Evolutionary conservation across 179 eudicot species (phyloP), one percentile per base, ranked within the genome.

Genomic region (Gypsophila paniculata): DNA sequence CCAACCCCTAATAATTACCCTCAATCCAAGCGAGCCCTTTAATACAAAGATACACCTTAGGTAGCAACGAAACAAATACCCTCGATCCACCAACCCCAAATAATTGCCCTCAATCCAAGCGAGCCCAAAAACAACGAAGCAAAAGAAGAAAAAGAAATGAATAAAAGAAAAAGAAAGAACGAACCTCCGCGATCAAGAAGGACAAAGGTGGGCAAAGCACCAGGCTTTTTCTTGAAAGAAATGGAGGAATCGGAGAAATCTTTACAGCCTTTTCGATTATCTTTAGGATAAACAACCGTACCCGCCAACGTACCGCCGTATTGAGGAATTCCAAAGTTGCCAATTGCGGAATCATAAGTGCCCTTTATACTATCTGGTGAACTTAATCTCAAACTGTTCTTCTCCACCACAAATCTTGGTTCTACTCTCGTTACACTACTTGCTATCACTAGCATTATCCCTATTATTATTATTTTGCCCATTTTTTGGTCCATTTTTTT

Each of bases 231-330:
- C 75, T 79, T 85, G 61, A 87, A 91, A 13, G 92, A 85, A 74
- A 89, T 79, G 60, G 83, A 74, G 18, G 67, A 84, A 65, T 89
- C 93, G 19, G 69, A 78, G 65, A 90, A 91, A 15, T 74, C 71
- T 6, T 72, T 82, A 46, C 99, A 94, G 0, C 97, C 99, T 46
- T 89, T 91, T 17, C 66, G 75, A 46, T 94, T 89, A 13, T 91
- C 96, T 61, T 88, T 91, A 0, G 99, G 97, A 72, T 87, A 91
- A 26, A 81, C 74, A 29, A 90, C 93, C 44, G 88, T 84, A 7
- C 96, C 99, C 22, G 95, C 96, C 88, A 94, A 83, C 75, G 90
- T 94, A 7, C 99, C 99, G 1, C 97, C 98, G 65, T 94, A 90
- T 73, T 92, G 93, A 63, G 99, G 98, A 17, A 92, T 95, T 53